Evolutionary conservation across 164 flowering plant genomes (phyloP).

Genomic region (Echeveria elegans): DNA sequence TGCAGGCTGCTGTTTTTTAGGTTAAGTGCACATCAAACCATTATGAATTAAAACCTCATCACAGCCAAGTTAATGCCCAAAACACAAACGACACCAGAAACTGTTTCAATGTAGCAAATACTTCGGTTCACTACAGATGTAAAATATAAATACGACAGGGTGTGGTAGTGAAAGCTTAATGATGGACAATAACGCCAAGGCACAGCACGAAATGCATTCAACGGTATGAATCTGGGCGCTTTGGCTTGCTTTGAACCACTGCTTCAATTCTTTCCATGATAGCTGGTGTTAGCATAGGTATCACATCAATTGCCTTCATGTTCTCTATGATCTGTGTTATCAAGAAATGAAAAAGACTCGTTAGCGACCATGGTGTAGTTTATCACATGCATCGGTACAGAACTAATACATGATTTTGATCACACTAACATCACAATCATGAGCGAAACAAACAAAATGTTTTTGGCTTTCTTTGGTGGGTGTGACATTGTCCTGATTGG

Average conservation of each 20-base stretch:
- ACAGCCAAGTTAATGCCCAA: no score
- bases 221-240: slow-evolving; percentile 80
- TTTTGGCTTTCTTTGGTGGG: background rate
- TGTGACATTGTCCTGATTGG: background rate
- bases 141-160: no score
- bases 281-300: slow-evolving; percentile 73
- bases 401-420: background rate
- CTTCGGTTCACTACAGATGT: no score
- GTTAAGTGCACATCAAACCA: no score
- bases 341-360: background rate
- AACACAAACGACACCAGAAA: no score
- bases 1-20: no score
- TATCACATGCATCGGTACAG: no score
- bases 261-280: slow-evolving; percentile 88
- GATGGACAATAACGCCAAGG: background rate
- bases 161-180: no score
- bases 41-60: no score
- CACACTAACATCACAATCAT: background rate
- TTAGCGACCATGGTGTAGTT: background rate
- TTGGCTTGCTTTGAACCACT: slow-evolving; percentile 87
- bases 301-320: slow-evolving; percentile 93
- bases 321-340: slow-evolving; percentile 75
- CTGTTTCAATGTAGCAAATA: no score
- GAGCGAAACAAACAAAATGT: background rate
- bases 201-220: slow-evolving; percentile 16